Conservation (phyloP, 2,329 filamentous ascomycete genomes). For the Chrysoporthe austroafricana region DNA sequence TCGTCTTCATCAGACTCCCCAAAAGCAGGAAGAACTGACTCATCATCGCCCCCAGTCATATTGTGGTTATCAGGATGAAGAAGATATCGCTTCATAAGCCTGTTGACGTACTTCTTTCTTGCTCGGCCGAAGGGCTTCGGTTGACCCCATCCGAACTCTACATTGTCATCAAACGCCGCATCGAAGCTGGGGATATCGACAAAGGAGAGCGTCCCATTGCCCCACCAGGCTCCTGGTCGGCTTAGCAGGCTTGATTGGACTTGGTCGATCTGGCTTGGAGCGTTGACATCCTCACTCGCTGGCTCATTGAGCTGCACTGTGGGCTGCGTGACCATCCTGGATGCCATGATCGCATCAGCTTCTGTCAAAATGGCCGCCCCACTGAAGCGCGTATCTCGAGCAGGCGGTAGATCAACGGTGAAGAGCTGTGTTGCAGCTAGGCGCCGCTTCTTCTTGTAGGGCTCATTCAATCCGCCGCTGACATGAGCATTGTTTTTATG, state of each 20-base stretch:
- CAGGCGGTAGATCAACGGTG: constrained; percentile 23
- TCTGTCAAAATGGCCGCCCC: constrained; percentile 20
- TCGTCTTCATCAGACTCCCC: constrained; percentile 58
- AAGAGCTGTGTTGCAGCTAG: constrained; percentile 36
- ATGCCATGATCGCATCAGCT: constrained; percentile 13
- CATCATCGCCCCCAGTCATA: constrained; percentile 29
- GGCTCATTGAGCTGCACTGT: background rate
- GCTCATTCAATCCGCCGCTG: constrained; percentile 5
- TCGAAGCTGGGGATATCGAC: constrained; percentile 23
- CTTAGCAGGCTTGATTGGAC: constrained; percentile 3
- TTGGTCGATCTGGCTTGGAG: background rate
- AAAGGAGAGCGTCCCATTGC: constrained; percentile 36
- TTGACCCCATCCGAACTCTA: constrained; percentile 36
- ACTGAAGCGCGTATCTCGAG: constrained; percentile 25
- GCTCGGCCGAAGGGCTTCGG: constrained; percentile 44
- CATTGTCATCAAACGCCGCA: constrained; percentile 11
- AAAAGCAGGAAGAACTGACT: constrained; percentile 52
- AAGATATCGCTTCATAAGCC: constrained; percentile 46
- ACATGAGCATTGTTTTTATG: background rate
- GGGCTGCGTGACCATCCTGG: background rate
- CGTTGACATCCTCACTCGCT: background rate
- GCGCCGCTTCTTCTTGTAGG: constrained; percentile 37
- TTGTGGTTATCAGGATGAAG: constrained; percentile 24
- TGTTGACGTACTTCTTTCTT: constrained; percentile 48
- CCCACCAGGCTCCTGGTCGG: constrained; percentile 40